Evolutionary conservation across 2,329 filamentous ascomycete species (phyloP), one percentile per base, ranked within the genome.

Genomic region (Coleophoma eucalyptorum): DNA sequence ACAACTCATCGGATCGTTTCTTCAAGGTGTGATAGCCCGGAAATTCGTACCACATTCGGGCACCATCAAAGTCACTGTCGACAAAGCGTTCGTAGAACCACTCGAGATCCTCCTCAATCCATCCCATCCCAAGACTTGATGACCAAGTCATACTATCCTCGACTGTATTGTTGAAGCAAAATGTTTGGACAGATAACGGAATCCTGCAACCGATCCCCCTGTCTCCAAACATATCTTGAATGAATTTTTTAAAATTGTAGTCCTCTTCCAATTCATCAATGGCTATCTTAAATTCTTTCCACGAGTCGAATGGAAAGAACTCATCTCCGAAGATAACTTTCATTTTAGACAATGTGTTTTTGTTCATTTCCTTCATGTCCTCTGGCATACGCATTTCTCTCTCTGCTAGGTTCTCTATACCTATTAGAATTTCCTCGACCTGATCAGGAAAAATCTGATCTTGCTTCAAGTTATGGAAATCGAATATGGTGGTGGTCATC

Each of bases 71-170:
- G 6, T 26, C 21, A 15, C 20, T 19, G 20, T 21, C 19, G 12
- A 47, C 35, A 31, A 35, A 35, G 10, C 45, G 45, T 21, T 37
- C 15, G n/a, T 21, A 47, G 26, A 35, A 21, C 45, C 49, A 47
- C 20, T 26, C 37, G 16, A 38, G 15, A n/a, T 41, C 32, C 18
- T 46, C 42, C 21, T 50, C 42, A 31, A 38, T 48, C 26, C 42
- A 46, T 35, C 48, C 48, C 26, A 32, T 37, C 11, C 15, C 32
- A n/a, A 31, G 10, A 5, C 41, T 41, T 7, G 41, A 50, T 18
- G 48, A 50, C 48, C 48, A 50, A 16, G 45, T 15, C 19, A 50
- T 35, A 20, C 34, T 35, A 8, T 15, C 16, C 15, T 43, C 20
- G 41, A 13, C 21, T 13, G 34, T 45, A 15, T 50, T 41, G 26